Evolutionary conservation across 371 early-diverging fungal genomes (phyloP).

Genomic region (Rhizopus arrhizus): DNA sequence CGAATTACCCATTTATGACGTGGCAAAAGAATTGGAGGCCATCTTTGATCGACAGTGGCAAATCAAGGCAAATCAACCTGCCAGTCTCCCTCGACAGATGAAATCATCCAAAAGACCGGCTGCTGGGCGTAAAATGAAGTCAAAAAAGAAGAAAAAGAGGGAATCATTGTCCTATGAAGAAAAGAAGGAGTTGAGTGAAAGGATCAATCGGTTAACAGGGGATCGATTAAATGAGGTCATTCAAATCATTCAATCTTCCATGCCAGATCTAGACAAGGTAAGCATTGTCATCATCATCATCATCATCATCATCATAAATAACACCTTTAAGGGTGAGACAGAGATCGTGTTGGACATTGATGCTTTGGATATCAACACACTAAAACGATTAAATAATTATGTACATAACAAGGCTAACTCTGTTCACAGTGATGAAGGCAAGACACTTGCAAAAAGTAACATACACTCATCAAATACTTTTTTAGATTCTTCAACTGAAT

Average conservation of each 20-base stretch:
- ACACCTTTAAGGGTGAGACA: conserved; percentile 56
- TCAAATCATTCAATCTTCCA: conserved; percentile 80
- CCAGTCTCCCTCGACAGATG: conserved; percentile 60
- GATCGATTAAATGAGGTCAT: conserved; percentile 79
- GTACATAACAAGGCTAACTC: conserved; percentile 55
- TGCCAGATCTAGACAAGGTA: conserved; percentile 74
- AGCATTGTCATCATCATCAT: conserved; percentile 10
- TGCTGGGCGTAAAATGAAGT: conserved; percentile 19
- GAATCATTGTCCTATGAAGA: conserved; percentile 66
- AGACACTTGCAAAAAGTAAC: neutral
- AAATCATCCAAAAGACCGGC: conserved; percentile 63
- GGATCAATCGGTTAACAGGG: conserved; percentile 75
- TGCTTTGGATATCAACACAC: conserved; percentile 76
- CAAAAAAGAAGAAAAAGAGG: neutral
- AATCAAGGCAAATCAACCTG: conserved; percentile 62
- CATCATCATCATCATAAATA: neutral
- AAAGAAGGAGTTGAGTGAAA: conserved; percentile 82
- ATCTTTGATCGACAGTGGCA: conserved; percentile 87
- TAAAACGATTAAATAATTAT: conserved; percentile 79
- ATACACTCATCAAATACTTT: no score
- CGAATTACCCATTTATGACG: conserved; percentile 83
- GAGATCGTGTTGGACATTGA: conserved; percentile 96
- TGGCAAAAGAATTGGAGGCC: conserved; percentile 79
- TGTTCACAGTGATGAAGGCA: neutral
- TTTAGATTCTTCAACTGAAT: conserved; percentile 2